Base-by-base conservation (phyloP, 495 filamentous ascomycete genomes). In the Annulohypoxylon nitens region DNA sequence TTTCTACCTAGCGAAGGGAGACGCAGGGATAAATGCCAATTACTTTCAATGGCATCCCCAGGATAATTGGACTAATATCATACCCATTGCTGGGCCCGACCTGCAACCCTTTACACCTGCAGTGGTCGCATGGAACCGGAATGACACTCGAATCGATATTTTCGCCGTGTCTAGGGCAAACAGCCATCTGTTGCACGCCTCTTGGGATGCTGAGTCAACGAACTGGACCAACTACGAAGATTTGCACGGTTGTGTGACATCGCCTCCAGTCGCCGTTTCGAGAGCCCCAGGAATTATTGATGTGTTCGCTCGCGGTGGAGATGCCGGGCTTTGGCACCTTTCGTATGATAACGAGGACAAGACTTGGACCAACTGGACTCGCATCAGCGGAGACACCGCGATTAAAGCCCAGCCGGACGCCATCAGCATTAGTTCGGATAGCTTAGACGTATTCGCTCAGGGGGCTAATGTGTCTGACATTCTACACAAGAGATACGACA, bases 231-330 rank as follows among this genome's bases (percentile, higher is more conserved):
- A 26, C 18, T 70, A 64, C 10, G 60, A 64, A 11, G 61, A 64
- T n/a, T 51, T 70, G 34, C 60, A n/a, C 14, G 67, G 67, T 18
- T 70, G 47, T 23, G 67, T 57, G 12, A 64, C 60, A 34, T 51
- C 67, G 12, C 61, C 60, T 20, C 67, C 61, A 26, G 61, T 64
- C 5, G 67, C 51, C 0, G 60, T 70, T 6, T 70, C 67, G 53
- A 60, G 67, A 20, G 41, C 8, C 2, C 67, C 60, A 12, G 67
- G 67, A 23, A 33, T 70, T 11, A 37, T 70, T 18, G 67, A 64
- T 25, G 67, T 70, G 12, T 70, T 70, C 33, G 61, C 37, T 41
- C 67, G 51, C 26, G 67, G 67, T n/a, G 61, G 51, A 11, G 67
- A 70, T 37, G 59, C 26, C 0, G 67, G 67, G 30, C 60, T 70